Conservation (phyloP, 1,139 yeast species). For the Geotrichum fermentans region DNA sequence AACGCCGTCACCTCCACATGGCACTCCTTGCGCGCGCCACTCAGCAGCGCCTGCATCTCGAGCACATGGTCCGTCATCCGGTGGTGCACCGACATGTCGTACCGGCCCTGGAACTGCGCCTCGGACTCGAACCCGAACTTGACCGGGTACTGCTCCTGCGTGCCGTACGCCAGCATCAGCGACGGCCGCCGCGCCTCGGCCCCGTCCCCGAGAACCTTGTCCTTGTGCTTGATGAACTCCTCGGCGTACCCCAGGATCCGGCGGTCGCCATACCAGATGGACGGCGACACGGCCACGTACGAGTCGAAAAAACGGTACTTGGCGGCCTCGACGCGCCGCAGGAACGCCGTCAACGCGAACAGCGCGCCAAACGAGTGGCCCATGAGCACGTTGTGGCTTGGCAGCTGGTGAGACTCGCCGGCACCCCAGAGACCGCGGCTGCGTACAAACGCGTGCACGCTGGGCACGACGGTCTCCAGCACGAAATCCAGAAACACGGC, state of each 20-base stretch:
- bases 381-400: slow-evolving; percentile 4
- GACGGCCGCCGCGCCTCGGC: too few relatives aligned
- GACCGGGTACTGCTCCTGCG: slow-evolving; percentile 14
- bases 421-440: neutral
- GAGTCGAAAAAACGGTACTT: slow-evolving; percentile 10
- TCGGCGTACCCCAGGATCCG: slow-evolving; percentile 6
- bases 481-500: slow-evolving; percentile 3
- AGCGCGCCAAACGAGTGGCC: slow-evolving; percentile 17
- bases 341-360: slow-evolving; percentile 7
- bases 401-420: too few relatives aligned
- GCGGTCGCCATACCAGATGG: slow-evolving; percentile 13
- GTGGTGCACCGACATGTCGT: slow-evolving; percentile 12
- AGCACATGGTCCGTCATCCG: slow-evolving; percentile 14
- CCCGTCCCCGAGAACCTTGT: too few relatives aligned
- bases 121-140: slow-evolving; percentile 8
- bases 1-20: slow-evolving; percentile 7
- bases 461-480: slow-evolving; percentile 1
- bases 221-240: neutral
- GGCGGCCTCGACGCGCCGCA: neutral
- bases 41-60: slow-evolving; percentile 8
- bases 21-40: neutral
- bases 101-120: slow-evolving; percentile 11
- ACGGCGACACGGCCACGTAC: slow-evolving; percentile 13
- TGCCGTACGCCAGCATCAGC: slow-evolving; percentile 12
- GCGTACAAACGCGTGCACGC: neutral